Percentiles rank a stretch among this genome's conserved stretches.
These are phyloP conservation scores for Amanita brunnescens DNA, from an alignment of 768 basidiomycete species.

Conservation along the genomic window DNA sequence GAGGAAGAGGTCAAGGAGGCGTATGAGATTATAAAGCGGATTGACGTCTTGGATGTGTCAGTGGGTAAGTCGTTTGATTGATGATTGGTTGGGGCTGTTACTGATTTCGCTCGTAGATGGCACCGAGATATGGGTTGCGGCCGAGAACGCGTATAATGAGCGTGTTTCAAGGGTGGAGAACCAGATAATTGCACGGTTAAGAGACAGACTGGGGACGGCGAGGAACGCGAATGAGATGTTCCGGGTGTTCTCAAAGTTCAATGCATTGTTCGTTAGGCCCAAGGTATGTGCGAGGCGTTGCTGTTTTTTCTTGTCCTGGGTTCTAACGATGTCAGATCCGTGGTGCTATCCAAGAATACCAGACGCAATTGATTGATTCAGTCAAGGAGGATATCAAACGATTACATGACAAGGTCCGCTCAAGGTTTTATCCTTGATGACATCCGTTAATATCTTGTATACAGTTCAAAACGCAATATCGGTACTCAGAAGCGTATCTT, in stretches of 20 bases:
- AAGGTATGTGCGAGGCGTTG: slow-evolving; percentile 50
- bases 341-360: slow-evolving; percentile 98
- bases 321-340: slow-evolving; percentile 52
- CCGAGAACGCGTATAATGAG: slow-evolving; percentile 97
- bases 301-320: neutral
- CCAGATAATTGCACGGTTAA: slow-evolving; percentile 90
- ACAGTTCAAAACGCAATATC: slow-evolving; percentile 94
- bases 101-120: slow-evolving; percentile 51
- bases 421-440: neutral
- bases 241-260: slow-evolving; percentile 97
- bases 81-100: neutral
- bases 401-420: slow-evolving; percentile 77
- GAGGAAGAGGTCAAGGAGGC: slow-evolving; percentile 95
- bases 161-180: slow-evolving; percentile 96
- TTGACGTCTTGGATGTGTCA: slow-evolving; percentile 93
- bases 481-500: slow-evolving; percentile 90
- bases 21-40: slow-evolving; percentile 95
- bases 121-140: slow-evolving; percentile 95
- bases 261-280: slow-evolving; percentile 90
- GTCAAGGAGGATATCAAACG: slow-evolving; percentile 98
- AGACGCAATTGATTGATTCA: slow-evolving; percentile 96
- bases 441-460: neutral
- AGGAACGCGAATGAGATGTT: slow-evolving; percentile 99
- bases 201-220: slow-evolving; percentile 90
- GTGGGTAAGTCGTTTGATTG: slow-evolving; percentile 44